A percentile compares a stretch with the other conserved stretches of the same genome.
Evolutionary conservation across 140 eudicot genomes (phyloP).

Genomic region (Ambrosia hybrid): DNA sequence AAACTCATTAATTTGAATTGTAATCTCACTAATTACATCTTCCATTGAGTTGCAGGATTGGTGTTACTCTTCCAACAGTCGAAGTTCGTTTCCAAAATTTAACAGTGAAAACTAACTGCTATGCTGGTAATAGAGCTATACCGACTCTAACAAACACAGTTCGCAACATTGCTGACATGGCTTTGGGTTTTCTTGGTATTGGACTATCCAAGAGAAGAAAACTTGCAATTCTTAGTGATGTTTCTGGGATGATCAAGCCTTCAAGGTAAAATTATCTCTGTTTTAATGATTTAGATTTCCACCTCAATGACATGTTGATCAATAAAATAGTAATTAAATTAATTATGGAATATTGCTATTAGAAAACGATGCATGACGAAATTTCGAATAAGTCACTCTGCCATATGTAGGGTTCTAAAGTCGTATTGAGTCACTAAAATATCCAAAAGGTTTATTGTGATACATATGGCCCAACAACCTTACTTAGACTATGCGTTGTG

Average conservation of each 20-base stretch:
- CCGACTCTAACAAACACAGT: constrained; percentile 72
- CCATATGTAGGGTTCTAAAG: too few species aligned
- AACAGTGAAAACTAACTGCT: constrained; percentile 54
- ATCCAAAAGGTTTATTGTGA: too few species aligned
- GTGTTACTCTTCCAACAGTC: constrained; percentile 60
- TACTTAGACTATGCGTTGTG: too few species aligned
- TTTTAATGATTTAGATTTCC: not conserved
- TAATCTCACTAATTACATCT: not conserved
- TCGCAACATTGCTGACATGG: constrained; percentile 45
- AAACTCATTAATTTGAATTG: constrained; percentile 2
- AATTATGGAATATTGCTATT: too few species aligned
- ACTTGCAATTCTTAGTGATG: constrained; percentile 44
- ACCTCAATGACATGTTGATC: not conserved
- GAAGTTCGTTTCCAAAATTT: constrained; percentile 67
- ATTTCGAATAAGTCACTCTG: too few species aligned
- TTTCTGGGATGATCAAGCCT: constrained; percentile 63
- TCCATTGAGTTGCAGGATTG: constrained; percentile 48
- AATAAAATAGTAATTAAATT: too few species aligned
- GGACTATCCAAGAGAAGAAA: constrained; percentile 42
- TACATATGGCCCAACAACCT: too few species aligned
- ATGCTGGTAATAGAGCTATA: constrained; percentile 68
- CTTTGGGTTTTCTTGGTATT: constrained; percentile 39
- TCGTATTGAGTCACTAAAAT: too few species aligned
- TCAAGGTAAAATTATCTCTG: constrained; percentile 40
- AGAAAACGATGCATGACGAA: too few species aligned